phyloP scores from a whole-genome alignment of 179 eudicot species.

The Beta corolliflora region DNA sequence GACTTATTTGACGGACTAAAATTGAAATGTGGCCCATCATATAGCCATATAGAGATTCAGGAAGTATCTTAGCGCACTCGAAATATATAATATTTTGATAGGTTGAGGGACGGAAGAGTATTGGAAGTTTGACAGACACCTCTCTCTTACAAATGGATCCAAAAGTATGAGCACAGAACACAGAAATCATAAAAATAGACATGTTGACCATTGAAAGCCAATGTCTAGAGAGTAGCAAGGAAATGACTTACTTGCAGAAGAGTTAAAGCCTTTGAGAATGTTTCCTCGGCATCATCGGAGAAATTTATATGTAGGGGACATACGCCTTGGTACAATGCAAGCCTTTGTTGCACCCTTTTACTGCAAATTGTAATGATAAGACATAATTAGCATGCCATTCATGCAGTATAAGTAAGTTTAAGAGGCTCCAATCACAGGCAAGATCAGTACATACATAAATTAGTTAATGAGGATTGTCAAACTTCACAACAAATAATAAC shows the following conservation, averaged over 20 bases:
- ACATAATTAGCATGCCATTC: constrained; percentile 10
- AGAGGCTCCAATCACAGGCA: not conserved
- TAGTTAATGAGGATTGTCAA: not conserved
- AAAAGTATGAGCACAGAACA: not conserved
- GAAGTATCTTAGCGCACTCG: too few relatives aligned
- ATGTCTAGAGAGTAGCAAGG: constrained; percentile 1
- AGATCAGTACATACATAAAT: not conserved
- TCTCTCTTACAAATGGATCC: not conserved
- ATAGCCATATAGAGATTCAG: not conserved
- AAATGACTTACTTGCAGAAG: constrained; percentile 53
- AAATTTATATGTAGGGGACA: constrained; percentile 79
- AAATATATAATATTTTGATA: not conserved
- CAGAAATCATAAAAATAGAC: not conserved
- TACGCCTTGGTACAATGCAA: constrained; percentile 91
- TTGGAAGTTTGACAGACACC: not conserved
- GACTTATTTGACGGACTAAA: not conserved
- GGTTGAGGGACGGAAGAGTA: not conserved
- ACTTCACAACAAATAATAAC: not conserved
- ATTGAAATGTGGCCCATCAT: not conserved
- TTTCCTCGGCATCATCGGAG: constrained; percentile 81
- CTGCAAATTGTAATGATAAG: constrained; percentile 39
- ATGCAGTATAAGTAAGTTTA: not conserved
- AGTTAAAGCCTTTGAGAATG: constrained; percentile 61
- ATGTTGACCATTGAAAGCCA: not conserved
- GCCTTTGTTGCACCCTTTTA: constrained; percentile 78